These are phyloP conservation scores for Staphylotrichum longicolle DNA, from an alignment of 495 filamentous ascomycete genomes.

Conservation along the genomic window DNA sequence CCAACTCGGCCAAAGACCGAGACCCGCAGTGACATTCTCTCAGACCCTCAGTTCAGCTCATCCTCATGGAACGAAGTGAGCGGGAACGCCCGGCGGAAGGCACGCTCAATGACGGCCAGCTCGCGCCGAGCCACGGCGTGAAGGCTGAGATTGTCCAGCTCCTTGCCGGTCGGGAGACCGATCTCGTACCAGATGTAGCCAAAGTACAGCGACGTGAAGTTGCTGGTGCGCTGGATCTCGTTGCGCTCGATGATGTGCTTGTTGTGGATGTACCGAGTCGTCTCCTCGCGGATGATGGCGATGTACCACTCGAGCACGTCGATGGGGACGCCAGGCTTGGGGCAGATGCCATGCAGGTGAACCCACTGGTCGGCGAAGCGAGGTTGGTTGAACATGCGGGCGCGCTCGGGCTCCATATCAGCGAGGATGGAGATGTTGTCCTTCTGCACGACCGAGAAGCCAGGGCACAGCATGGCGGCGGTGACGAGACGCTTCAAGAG, in stretches of 20 bases:
- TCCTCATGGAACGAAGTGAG: neutral
- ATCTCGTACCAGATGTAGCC: constrained; percentile 47
- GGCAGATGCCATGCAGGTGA: constrained; percentile 40
- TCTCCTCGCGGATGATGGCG: constrained; percentile 49
- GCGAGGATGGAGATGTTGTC: constrained; percentile 45
- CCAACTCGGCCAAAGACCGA: too few species aligned
- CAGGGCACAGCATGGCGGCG: constrained; percentile 59
- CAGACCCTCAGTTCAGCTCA: neutral
- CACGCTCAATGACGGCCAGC: constrained; percentile 40
- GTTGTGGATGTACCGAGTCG: constrained; percentile 27
- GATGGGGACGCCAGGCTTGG: constrained; percentile 38
- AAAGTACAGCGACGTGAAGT: constrained; percentile 37
- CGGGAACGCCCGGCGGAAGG: constrained; percentile 32
- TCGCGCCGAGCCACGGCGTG: constrained; percentile 36
- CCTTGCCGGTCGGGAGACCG: constrained; percentile 28
- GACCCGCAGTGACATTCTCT: too few species aligned
- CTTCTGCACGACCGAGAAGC: constrained; percentile 62
- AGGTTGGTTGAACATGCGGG: constrained; percentile 37
- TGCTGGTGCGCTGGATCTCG: constrained; percentile 34
- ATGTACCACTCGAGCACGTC: constrained; percentile 57
- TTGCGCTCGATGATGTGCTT: constrained; percentile 29
- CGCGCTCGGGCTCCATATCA: constrained; percentile 22
- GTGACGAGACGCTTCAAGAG: constrained; percentile 58
- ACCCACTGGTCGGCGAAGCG: constrained; percentile 41
- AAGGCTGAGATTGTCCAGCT: constrained; percentile 38